Conservation (phyloP, 164 flowering plant species). For the Warburgia ugandensis region DNA sequence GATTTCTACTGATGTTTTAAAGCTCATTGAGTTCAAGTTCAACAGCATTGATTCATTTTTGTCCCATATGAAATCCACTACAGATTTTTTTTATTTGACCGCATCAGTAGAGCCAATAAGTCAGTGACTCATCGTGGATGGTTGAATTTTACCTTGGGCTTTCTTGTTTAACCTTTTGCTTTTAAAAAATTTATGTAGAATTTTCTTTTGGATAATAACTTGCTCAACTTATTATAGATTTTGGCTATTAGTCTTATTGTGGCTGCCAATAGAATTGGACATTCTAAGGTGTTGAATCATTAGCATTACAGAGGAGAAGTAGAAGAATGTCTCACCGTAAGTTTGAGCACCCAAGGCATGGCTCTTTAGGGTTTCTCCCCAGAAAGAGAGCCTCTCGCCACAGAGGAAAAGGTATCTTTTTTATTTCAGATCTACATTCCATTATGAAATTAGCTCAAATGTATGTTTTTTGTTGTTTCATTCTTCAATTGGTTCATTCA, state of each 20-base stretch:
- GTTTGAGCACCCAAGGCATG: slow-evolving; percentile 68
- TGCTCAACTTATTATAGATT: no score
- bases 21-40: no score
- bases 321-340: slow-evolving; percentile 55
- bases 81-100: no score
- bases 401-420: slow-evolving; percentile 53
- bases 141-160: not conserved
- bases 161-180: not conserved
- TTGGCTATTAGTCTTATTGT: not conserved
- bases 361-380: slow-evolving; percentile 63
- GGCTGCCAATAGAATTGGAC: not conserved
- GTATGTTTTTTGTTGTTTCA: no score
- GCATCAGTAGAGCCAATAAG: no score
- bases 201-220: not conserved
- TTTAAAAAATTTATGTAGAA: not conserved
- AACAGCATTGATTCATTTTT: no score
- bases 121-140: no score
- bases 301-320: not conserved
- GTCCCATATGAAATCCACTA: no score
- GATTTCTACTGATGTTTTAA: no score
- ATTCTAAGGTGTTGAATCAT: not conserved
- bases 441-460: no score
- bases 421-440: no score
- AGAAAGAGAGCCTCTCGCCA: slow-evolving; percentile 63
- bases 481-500: no score